These are phyloP conservation scores for Boletus rex-veris DNA, from an alignment of 768 basidiomycete species.

Conservation along the genomic window DNA sequence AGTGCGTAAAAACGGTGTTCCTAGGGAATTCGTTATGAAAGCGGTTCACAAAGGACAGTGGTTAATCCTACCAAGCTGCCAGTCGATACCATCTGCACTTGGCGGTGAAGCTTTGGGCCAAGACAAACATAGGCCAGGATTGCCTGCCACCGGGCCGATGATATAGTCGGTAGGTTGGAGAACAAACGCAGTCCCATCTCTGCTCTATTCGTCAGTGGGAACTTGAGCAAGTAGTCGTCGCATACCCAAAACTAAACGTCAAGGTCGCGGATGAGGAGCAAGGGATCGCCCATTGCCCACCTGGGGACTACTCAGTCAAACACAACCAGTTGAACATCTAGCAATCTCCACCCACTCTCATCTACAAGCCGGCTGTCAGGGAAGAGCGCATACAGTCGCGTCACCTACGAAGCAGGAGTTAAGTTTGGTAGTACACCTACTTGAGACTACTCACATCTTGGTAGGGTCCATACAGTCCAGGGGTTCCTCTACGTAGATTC, in stretches of 20 bases:
- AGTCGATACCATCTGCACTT: constrained; percentile 72
- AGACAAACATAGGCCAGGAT: constrained; percentile 65
- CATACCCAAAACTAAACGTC: constrained; percentile 68
- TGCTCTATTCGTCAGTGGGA: constrained; percentile 7
- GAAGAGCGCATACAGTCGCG: constrained; percentile 58
- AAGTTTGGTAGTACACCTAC: not conserved
- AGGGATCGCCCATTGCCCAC: constrained; percentile 74
- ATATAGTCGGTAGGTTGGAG: constrained; percentile 75
- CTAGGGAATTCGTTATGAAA: constrained; percentile 29
- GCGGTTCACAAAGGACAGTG: not conserved
- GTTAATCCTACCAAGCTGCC: constrained; percentile 64
- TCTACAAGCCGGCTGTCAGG: constrained; percentile 67
- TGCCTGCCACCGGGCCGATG: constrained; percentile 62
- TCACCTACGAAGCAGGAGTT: constrained; percentile 46
- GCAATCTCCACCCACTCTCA: constrained; percentile 35
- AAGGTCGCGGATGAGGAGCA: constrained; percentile 59
- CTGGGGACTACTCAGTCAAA: constrained; percentile 23
- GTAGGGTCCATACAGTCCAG: constrained; percentile 74
- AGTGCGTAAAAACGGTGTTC: constrained; percentile 64
- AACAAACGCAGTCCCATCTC: constrained; percentile 43
- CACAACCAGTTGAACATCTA: not conserved
- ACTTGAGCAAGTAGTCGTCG: not conserved
- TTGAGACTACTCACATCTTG: constrained; percentile 54
- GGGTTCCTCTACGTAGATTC: constrained; percentile 50
- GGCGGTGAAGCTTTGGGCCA: constrained; percentile 72